These are phyloP conservation scores for Phytopythium sindhum DNA, from an alignment of 352 stramenopile species.

Conservation along the genomic window DNA sequence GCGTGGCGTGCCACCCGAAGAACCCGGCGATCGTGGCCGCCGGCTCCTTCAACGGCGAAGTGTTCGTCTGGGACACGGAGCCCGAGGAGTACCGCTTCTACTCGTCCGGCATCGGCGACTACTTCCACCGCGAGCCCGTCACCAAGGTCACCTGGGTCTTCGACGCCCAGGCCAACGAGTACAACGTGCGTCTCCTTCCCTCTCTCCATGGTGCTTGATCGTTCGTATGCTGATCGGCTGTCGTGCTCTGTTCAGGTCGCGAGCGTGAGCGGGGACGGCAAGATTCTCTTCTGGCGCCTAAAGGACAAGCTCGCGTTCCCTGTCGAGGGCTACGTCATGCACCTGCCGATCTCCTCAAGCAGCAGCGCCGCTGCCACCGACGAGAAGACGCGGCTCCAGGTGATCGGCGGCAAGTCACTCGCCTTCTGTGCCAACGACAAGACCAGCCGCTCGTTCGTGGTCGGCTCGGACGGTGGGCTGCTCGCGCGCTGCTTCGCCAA, in stretches of 20 bases:
- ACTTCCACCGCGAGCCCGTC: conserved; percentile 86
- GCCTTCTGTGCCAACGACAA: conserved; percentile 64
- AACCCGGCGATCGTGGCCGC: conserved; percentile 80
- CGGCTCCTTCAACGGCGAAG: conserved; percentile 86
- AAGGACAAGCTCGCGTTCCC: conserved; percentile 85
- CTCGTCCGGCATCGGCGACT: conserved; percentile 83
- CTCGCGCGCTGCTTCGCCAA: conserved; percentile 66
- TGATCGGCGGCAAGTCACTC: conserved; percentile 64
- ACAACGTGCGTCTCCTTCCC: conserved; percentile 41
- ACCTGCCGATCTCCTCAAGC: conserved; percentile 25
- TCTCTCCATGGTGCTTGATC: neutral
- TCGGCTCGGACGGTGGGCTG: conserved; percentile 69
- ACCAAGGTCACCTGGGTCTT: conserved; percentile 83
- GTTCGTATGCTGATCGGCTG: neutral
- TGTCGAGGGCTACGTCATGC: conserved; percentile 84
- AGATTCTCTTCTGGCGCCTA: conserved; percentile 83
- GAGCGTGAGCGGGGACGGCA: conserved; percentile 81
- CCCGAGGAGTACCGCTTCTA: conserved; percentile 63
- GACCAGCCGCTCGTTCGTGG: conserved; percentile 69
- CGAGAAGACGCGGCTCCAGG: conserved; percentile 8
- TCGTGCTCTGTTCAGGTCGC: conserved; percentile 30
- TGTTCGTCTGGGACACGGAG: conserved; percentile 78
- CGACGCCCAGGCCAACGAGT: conserved; percentile 62
- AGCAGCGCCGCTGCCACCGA: conserved; percentile 7
- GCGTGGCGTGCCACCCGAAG: conserved; percentile 79